A percentile compares a stretch with the other conserved stretches of the same genome.
Conservation (phyloP, 2,329 filamentous ascomycete species). For the Metarhizium anisopliae region DNA sequence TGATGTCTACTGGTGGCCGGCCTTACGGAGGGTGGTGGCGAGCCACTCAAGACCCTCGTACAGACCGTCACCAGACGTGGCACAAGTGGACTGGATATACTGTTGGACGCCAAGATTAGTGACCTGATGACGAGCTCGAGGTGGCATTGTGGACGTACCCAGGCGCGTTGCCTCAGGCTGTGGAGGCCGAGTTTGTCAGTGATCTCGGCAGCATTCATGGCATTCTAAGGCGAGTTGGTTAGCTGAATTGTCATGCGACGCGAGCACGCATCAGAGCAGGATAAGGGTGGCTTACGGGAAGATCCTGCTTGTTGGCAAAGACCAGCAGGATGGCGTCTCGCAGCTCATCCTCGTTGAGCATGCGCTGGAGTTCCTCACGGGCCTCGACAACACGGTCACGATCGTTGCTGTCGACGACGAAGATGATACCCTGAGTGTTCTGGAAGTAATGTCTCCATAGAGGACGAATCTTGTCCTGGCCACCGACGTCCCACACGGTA, state of each 20-base stretch:
- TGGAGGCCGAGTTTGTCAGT: conserved; percentile 99
- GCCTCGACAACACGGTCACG: conserved; percentile 96
- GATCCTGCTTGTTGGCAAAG: conserved; percentile 99
- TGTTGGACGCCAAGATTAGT: conserved; percentile 24
- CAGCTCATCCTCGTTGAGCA: conserved; percentile 98
- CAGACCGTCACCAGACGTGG: conserved; percentile 97
- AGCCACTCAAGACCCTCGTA: conserved; percentile 98
- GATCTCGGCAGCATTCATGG: conserved; percentile 99
- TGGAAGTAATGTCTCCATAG: conserved; percentile 99
- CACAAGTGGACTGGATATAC: conserved; percentile 99
- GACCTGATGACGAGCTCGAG: conserved; percentile 7
- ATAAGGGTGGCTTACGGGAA: conserved; percentile 63
- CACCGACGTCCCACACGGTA: conserved; percentile 99
- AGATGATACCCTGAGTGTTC: conserved; percentile 99
- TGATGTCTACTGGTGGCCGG: conserved; percentile 52
- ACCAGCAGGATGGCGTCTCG: conserved; percentile 93
- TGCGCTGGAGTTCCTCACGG: conserved; percentile 90
- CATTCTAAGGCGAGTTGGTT: conserved; percentile 55
- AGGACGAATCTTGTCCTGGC: conserved; percentile 99
- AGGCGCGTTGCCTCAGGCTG: conserved; percentile 95
- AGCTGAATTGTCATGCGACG: background rate
- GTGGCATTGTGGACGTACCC: conserved; percentile 59
- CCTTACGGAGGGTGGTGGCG: conserved; percentile 73
- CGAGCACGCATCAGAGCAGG: background rate
- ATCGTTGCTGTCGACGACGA: conserved; percentile 99